Evolutionary conservation across 169 alveolate genomes (phyloP), one percentile per base, ranked within the genome.

Genomic region (Plasmodium falciparum): DNA sequence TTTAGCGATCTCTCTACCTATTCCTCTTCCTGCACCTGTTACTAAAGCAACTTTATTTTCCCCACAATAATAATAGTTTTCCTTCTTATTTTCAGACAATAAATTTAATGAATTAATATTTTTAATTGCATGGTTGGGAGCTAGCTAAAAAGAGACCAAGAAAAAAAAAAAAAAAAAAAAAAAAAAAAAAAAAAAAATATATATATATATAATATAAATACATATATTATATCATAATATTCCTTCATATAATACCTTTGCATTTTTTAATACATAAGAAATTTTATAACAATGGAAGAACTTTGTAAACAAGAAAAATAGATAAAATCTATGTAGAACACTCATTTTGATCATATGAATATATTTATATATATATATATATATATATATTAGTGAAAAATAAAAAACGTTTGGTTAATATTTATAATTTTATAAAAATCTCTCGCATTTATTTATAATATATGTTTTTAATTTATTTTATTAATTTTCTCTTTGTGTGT

Each of bases 21-120:
- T 89, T 20, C 95, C 95, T 56, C 95, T 54, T 63, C 93, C 85
- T 8, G 95, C 95, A 2, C 95, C 95, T 52, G 95, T 93, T 15
- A 93, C 93, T 24, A 93, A 61, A 24, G 95, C 95, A 29, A 93
- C 94, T 33, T 89, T 70, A 22, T 86, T 80, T 24, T 91, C 92
- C 6, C 88, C 91, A 15, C 92, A 88, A 4, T 93, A 91, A 66
- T 73, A 93, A 33, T 39, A 69, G 39, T 83, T 83, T 58, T 29
- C 74, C 15, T 61, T 58, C 20, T 47, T 58, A 39, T 63, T 20
- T 15, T 70, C 70, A n/a, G 50, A 47, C 61, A 45, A 12, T n/a
- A 50, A 61, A 49, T 56, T 43, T 15, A 83, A 47, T 8, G 29
- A 54, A 9, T 43, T 45, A 2, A 39, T 39, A 43, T 69, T 83